Evolutionary conservation across 139 green algal genomes (phyloP).

Genomic region (Chlorokybus atmophyticus): DNA sequence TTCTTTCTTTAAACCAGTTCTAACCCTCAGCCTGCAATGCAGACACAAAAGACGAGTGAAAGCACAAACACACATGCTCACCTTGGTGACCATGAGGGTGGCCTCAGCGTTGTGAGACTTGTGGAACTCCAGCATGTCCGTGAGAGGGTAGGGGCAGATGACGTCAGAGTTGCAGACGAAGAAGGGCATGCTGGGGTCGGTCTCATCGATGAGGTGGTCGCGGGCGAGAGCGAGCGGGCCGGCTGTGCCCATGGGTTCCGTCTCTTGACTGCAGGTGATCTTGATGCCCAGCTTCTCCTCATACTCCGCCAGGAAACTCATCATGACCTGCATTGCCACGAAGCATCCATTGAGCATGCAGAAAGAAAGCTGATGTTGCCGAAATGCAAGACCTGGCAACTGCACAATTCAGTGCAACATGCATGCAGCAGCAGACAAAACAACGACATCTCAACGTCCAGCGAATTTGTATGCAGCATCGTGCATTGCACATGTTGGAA

Average conservation of each 20-base stretch:
- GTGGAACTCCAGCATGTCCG: slow-evolving; percentile 75
- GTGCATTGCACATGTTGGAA: no score
- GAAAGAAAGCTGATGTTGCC: slow-evolving; percentile 8
- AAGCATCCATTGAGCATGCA: no score
- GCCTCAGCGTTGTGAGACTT: slow-evolving; percentile 60
- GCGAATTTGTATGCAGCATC: no score
- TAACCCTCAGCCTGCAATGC: neutral
- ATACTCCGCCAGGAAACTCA: slow-evolving; percentile 86
- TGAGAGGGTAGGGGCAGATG: slow-evolving; percentile 88
- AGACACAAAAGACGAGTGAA: neutral
- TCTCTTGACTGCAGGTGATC: slow-evolving; percentile 68
- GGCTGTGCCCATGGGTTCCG: slow-evolving; percentile 92
- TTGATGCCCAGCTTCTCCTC: slow-evolving; percentile 88
- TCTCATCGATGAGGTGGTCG: slow-evolving; percentile 74
- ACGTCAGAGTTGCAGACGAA: slow-evolving; percentile 98
- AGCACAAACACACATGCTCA: no score
- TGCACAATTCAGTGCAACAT: no score
- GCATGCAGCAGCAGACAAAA: no score
- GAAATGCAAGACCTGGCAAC: no score
- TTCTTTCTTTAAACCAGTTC: neutral
- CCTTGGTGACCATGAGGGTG: slow-evolving; percentile 91
- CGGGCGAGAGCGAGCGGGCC: slow-evolving; percentile 78
- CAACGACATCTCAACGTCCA: no score
- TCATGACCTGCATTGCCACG: slow-evolving; percentile 83
- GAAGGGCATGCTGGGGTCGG: slow-evolving; percentile 58